Evolutionary conservation across 1,284 basidiomycete species (phyloP).

Genomic region (Ustanciosporium gigantosporum): DNA sequence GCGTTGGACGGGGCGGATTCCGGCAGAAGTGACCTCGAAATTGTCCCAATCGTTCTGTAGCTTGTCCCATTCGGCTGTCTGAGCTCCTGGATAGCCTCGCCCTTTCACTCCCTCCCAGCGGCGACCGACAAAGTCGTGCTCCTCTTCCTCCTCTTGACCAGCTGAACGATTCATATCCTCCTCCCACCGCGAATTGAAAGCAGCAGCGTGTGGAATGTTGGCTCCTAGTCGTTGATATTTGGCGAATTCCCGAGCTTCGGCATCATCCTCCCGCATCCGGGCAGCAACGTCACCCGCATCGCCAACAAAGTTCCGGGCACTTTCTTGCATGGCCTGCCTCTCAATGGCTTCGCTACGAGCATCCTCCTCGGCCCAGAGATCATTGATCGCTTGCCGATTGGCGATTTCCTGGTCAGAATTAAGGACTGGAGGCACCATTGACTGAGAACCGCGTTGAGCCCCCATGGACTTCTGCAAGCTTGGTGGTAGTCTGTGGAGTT

Average conservation of each 20-base stretch:
- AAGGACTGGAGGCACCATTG: constrained; percentile 2
- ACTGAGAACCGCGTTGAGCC: constrained; percentile 7
- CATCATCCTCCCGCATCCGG: constrained; percentile 55
- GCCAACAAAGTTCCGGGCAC: constrained; percentile 41
- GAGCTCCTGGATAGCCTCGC: constrained; percentile 41
- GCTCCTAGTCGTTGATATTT: constrained; percentile 46
- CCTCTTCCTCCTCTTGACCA: constrained; percentile 48
- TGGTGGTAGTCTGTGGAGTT: constrained; percentile 20
- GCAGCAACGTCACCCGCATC: constrained; percentile 51
- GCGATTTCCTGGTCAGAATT: constrained; percentile 18
- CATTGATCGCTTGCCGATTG: constrained; percentile 39
- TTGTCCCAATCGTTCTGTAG: constrained; percentile 82
- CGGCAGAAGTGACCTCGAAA: constrained; percentile 39
- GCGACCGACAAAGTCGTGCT: constrained; percentile 61
- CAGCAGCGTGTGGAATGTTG: constrained; percentile 34
- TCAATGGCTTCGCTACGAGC: constrained; percentile 40
- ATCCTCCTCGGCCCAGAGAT: constrained; percentile 58
- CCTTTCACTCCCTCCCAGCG: constrained; percentile 48
- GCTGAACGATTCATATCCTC: constrained; percentile 28
- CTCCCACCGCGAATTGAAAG: constrained; percentile 41
- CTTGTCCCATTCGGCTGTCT: constrained; percentile 67
- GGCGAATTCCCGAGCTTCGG: constrained; percentile 48
- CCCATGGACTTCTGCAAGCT: constrained; percentile 20
- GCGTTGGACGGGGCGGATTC: constrained; percentile 35
- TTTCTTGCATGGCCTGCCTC: constrained; percentile 15